These are phyloP conservation scores for Aspergillus sojae DNA, from an alignment of 2,329 filamentous ascomycete species.

Conservation along the genomic window DNA sequence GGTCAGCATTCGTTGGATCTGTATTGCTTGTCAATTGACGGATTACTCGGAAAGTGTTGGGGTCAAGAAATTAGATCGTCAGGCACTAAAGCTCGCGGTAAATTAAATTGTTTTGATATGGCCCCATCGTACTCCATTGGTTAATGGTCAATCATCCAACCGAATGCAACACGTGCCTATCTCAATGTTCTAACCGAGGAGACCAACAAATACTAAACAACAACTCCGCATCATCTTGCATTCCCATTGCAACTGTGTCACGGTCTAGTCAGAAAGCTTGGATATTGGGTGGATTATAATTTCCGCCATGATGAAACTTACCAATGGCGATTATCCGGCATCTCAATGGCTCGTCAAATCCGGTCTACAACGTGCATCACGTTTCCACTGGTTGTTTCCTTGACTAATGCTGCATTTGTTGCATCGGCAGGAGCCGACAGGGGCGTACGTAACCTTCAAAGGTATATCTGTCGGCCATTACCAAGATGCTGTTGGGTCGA, in stretches of 20 bases:
- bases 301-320: neutral
- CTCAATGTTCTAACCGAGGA: neutral
- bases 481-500: neutral
- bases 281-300: neutral
- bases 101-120: neutral
- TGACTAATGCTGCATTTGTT: neutral
- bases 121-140: neutral
- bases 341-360: conserved; percentile 13
- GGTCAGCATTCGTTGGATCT: neutral
- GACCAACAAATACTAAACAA: neutral
- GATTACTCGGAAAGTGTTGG: neutral
- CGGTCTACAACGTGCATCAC: conserved; percentile 3
- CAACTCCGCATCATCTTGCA: neutral
- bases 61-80: neutral
- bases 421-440: neutral
- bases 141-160: neutral
- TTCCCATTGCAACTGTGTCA: conserved; percentile 1
- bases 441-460: neutral
- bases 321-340: neutral
- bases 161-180: neutral
- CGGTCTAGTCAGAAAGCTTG: neutral
- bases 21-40: neutral
- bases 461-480: conserved; percentile 4
- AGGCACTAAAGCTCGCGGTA: neutral
- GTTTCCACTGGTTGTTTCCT: neutral